Conservation (phyloP, 2,329 filamentous ascomycete genomes). For the Scortechinia acanthostroma region DNA sequence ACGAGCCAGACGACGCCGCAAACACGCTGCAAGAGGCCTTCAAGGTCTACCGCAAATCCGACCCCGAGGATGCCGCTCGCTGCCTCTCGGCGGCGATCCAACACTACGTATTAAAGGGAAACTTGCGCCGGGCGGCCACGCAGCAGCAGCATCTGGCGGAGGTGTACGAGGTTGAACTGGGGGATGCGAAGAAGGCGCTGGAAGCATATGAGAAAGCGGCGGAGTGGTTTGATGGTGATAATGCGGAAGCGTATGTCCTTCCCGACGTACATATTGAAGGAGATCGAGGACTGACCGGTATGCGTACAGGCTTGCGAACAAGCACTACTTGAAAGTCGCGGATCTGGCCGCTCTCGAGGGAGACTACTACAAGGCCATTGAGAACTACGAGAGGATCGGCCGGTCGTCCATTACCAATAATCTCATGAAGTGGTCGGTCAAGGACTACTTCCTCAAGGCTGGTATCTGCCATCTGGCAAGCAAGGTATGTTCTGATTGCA, state of each 20-base stretch:
- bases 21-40: conserved; percentile 85
- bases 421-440: conserved; percentile 86
- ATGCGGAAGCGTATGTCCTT: conserved; percentile 66
- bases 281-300: neutral
- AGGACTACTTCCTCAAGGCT: conserved; percentile 91
- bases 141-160: conserved; percentile 86
- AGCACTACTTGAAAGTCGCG: conserved; percentile 85
- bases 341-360: conserved; percentile 76
- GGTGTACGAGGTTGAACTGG: conserved; percentile 74
- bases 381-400: conserved; percentile 78
- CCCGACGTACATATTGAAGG: neutral
- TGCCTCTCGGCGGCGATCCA: conserved; percentile 74
- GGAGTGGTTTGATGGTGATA: conserved; percentile 82
- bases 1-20: conserved; percentile 86
- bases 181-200: conserved; percentile 71
- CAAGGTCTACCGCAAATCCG: conserved; percentile 84
- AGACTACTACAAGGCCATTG: conserved; percentile 79
- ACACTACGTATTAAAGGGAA: conserved; percentile 82
- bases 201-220: conserved; percentile 81
- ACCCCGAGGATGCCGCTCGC: conserved; percentile 74
- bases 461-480: conserved; percentile 79
- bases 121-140: conserved; percentile 82
- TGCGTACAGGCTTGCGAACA: conserved; percentile 72
- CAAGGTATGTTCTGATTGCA: conserved; percentile 18
- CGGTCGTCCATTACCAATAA: conserved; percentile 76